phyloP scores from a whole-genome alignment of 257 asterid species.

The Cordia subcordata region DNA sequence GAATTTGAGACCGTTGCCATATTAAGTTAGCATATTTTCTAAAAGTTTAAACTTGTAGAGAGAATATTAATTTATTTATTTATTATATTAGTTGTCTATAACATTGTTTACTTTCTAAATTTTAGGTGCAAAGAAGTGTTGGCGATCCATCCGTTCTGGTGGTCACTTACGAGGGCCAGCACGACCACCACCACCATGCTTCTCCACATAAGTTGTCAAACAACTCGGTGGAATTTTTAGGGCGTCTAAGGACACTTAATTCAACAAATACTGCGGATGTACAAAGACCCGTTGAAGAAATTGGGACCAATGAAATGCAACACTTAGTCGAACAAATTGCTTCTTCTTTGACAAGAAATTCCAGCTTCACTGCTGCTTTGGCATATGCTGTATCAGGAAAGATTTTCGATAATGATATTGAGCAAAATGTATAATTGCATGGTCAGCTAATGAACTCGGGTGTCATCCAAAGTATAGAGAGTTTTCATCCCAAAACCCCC shows the following conservation, averaged over 20 bases:
- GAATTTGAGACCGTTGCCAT: too few relatives aligned
- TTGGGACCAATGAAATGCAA: constrained; percentile 25
- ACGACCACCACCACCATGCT: constrained; percentile 43
- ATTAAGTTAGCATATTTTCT: too few relatives aligned
- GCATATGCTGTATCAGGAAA: constrained; percentile 66
- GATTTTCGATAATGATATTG: constrained; percentile 14
- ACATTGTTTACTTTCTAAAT: too few relatives aligned
- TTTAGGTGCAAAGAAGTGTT: constrained; percentile 67
- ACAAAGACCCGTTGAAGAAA: constrained; percentile 21
- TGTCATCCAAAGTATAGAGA: too few relatives aligned
- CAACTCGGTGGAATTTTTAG: constrained; percentile 13
- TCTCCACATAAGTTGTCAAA: constrained; percentile 7
- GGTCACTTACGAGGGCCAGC: constrained; percentile 72
- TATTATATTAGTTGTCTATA: too few relatives aligned
- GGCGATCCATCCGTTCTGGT: constrained; percentile 56
- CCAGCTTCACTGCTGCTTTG: constrained; percentile 62
- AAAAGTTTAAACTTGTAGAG: too few relatives aligned
- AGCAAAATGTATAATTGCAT: not conserved
- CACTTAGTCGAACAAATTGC: constrained; percentile 62
- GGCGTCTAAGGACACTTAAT: constrained; percentile 12
- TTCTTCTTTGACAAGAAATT: constrained; percentile 51
- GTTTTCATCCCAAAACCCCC: too few relatives aligned
- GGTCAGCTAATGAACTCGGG: not conserved
- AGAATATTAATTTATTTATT: too few relatives aligned
- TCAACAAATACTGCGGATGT: constrained; percentile 11